Percentiles rank a stretch among this genome's conserved stretches.
Conservation (phyloP, 768 basidiomycete species). For the Boletus speciosus region DNA sequence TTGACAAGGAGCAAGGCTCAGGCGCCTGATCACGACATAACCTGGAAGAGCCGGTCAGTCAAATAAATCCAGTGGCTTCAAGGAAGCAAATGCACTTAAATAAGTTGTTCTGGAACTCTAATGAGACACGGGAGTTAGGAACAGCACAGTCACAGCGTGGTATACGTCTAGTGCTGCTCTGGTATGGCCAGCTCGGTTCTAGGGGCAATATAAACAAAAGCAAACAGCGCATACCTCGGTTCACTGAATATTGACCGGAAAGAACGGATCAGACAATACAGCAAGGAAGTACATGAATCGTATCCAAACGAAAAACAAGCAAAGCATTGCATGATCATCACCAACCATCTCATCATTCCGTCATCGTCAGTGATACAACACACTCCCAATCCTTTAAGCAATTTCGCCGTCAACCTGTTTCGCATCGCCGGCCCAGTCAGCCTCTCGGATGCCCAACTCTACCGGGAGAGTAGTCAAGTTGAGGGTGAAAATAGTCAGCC, state of each 20-base stretch:
- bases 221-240: conserved; percentile 5
- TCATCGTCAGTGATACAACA: not conserved
- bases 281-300: not conserved
- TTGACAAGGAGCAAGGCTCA: not conserved
- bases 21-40: not conserved
- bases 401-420: not conserved
- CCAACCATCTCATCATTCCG: not conserved
- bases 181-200: conserved; percentile 7
- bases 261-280: not conserved
- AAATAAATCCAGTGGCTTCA: not conserved
- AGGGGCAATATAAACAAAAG: conserved; percentile 7
- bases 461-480: conserved; percentile 31
- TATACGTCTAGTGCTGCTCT: not conserved
- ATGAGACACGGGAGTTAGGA: not conserved
- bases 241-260: not conserved
- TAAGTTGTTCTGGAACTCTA: not conserved
- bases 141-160: not conserved
- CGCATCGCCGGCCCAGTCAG: conserved; percentile 8
- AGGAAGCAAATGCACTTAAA: conserved; percentile 6
- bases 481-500: conserved; percentile 56
- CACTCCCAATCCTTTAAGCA: not conserved
- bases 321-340: not conserved
- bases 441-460: conserved; percentile 10
- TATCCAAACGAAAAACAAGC: not conserved
- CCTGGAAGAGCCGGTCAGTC: not conserved